Percentiles rank a stretch among this genome's conserved stretches.
Conservation (phyloP, 2,329 filamentous ascomycete species). For the Trichoderma polysporum region DNA sequence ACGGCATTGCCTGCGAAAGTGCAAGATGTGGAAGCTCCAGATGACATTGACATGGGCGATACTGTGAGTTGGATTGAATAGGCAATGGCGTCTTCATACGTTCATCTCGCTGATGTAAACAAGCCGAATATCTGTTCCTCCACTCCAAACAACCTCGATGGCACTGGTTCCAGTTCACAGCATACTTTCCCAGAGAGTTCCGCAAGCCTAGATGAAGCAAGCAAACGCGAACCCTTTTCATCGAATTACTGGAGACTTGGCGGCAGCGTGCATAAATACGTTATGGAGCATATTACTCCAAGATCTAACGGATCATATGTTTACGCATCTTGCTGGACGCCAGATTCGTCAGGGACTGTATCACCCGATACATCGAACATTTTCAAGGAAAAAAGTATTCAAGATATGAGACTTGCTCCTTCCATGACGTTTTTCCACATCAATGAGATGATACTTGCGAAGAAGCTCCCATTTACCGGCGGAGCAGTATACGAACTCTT, state of each 20-base stretch:
- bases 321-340: neutral
- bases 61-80: neutral
- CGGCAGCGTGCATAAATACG: neutral
- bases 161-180: neutral
- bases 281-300: neutral
- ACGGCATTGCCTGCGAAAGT: neutral
- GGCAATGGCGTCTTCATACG: too few species aligned
- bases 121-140: neutral
- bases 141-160: neutral
- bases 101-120: neutral
- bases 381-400: neutral
- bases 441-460: conserved; percentile 56
- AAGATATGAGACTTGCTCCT: conserved; percentile 4
- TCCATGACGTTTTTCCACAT: conserved; percentile 60
- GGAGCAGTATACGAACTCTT: conserved; percentile 60
- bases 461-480: conserved; percentile 36
- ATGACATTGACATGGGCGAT: neutral
- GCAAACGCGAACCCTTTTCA: neutral
- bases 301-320: neutral
- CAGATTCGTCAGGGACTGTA: neutral
- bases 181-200: neutral
- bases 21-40: neutral
- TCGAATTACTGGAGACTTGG: neutral
- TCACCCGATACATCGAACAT: neutral
- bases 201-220: neutral